Percentiles rank a stretch among this genome's conserved stretches.
Evolutionary conservation across 169 alveolate species (phyloP).

Genomic region (Cryptosporidium sp.): DNA sequence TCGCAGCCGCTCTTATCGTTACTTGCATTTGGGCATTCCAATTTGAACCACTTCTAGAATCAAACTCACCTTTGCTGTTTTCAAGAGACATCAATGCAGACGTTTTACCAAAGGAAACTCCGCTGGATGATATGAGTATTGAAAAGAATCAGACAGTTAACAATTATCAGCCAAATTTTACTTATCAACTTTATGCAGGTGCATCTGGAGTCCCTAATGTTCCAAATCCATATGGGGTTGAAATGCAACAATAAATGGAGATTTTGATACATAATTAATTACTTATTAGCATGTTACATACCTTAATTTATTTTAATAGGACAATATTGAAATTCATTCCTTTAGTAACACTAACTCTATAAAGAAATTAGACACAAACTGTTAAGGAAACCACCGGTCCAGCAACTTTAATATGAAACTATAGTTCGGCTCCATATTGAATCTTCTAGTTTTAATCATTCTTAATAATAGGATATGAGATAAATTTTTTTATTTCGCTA

Average conservation of each 20-base stretch:
- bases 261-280: background rate
- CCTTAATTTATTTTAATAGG: background rate
- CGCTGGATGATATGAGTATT: slow-evolving; percentile 53
- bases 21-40: slow-evolving; percentile 65
- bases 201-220: slow-evolving; percentile 44
- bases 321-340: background rate
- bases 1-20: slow-evolving; percentile 43
- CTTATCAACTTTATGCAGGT: slow-evolving; percentile 71
- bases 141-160: slow-evolving; percentile 43
- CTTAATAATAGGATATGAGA: slow-evolving; percentile 7
- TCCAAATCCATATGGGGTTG: slow-evolving; percentile 50
- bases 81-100: slow-evolving; percentile 68
- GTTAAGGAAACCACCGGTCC: background rate
- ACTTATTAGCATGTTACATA: background rate
- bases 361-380: background rate
- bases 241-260: slow-evolving; percentile 22
- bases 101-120: slow-evolving; percentile 65
- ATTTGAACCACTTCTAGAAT: slow-evolving; percentile 46
- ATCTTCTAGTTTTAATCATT: background rate
- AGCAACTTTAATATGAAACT: background rate
- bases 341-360: background rate
- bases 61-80: slow-evolving; percentile 42
- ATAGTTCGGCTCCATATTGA: background rate
- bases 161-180: slow-evolving; percentile 58
- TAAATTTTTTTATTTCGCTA: background rate